These are phyloP conservation scores for Dactylis glomerata DNA, from an alignment of 176 grass and related monocot genomes.

Conservation along the genomic window DNA sequence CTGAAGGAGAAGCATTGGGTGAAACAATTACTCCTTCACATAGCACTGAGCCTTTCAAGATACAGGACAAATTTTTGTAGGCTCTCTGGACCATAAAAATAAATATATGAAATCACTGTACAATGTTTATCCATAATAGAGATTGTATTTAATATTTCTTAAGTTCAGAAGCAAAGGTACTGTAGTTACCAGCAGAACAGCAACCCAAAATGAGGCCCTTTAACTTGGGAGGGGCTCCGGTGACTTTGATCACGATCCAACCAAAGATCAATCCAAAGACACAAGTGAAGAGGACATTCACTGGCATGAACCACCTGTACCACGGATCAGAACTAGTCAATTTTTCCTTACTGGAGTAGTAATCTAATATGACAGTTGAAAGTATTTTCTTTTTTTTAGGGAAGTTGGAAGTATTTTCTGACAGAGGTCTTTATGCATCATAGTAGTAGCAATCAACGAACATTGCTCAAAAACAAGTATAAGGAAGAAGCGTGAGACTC, in stretches of 20 bases:
- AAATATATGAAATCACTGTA: neutral
- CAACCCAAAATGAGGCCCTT: constrained; percentile 81
- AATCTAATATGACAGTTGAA: too few relatives aligned
- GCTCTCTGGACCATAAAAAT: neutral
- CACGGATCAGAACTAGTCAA: neutral
- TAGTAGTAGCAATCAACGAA: neutral
- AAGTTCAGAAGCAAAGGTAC: neutral
- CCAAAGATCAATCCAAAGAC: constrained; percentile 65
- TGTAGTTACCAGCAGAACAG: constrained; percentile 74
- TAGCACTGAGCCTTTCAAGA: neutral
- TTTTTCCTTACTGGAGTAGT: too few relatives aligned
- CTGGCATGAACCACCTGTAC: constrained; percentile 90
- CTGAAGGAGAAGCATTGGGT: neutral
- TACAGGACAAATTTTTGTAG: neutral
- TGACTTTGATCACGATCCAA: constrained; percentile 61
- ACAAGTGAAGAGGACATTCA: constrained; percentile 74
- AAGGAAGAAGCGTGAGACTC: constrained; percentile 24
- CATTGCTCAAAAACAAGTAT: neutral
- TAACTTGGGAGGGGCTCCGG: constrained; percentile 50
- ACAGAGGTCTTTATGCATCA: neutral
- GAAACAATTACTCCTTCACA: neutral
- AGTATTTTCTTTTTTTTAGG: too few relatives aligned
- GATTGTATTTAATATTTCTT: neutral
- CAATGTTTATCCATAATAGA: neutral
- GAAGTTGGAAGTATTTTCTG: neutral